Percentiles rank a stretch among this genome's conserved stretches.
Conservation (phyloP, 768 basidiomycete genomes). For the Cubamyces lactineus region DNA sequence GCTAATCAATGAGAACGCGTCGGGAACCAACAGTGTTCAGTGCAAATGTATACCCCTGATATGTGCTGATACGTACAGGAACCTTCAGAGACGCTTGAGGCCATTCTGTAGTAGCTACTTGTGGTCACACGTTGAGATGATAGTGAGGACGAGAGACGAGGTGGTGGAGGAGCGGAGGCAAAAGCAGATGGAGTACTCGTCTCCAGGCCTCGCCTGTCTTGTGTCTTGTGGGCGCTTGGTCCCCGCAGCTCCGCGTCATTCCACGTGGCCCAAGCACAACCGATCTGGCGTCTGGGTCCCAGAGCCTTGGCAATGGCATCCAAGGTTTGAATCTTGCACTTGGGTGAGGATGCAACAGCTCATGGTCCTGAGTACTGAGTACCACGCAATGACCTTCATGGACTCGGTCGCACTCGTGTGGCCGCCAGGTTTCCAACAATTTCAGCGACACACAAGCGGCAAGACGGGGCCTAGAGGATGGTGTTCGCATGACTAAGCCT, state of each 20-base stretch:
- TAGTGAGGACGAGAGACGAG: slow-evolving; percentile 1
- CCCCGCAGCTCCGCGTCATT: slow-evolving; percentile 26
- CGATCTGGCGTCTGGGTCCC: no score
- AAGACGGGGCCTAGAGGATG: no score
- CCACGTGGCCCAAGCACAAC: slow-evolving; percentile 18
- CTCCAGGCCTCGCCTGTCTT: slow-evolving; percentile 6
- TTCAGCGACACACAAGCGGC: no score
- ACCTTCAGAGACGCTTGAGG: background rate
- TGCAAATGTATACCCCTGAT: background rate
- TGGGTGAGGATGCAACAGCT: no score
- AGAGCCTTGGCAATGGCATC: no score
- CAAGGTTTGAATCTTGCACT: no score
- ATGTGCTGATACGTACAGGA: background rate
- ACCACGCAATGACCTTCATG: no score
- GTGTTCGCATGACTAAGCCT: no score
- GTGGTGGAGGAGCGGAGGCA: slow-evolving; percentile 14
- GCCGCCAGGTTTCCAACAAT: no score
- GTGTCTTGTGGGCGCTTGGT: background rate
- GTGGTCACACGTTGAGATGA: no score
- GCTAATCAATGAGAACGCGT: slow-evolving; percentile 10
- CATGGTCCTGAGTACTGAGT: no score
- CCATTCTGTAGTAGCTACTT: background rate
- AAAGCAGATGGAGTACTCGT: slow-evolving; percentile 7
- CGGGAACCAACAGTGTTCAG: background rate
- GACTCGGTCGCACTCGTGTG: no score